Evolutionary conservation across 1,284 basidiomycete species (phyloP).

Genomic region (Puccinia brachypodii): DNA sequence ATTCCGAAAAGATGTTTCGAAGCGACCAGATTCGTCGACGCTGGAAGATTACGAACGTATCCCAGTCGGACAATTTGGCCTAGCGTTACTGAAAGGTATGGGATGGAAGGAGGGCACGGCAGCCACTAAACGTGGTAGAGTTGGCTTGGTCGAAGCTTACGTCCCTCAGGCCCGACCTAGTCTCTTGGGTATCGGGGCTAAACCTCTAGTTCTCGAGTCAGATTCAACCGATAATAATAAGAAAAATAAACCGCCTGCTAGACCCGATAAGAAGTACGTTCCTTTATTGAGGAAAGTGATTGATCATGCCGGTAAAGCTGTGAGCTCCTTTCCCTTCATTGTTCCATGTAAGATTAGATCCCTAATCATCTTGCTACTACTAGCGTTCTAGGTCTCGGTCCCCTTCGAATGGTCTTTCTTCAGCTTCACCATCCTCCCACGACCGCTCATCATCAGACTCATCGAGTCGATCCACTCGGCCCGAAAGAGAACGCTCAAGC

Average conservation of each 20-base stretch:
- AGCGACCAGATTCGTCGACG: slow-evolving; percentile 61
- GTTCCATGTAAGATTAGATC: too few species aligned
- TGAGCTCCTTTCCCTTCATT: neutral
- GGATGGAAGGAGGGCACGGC: slow-evolving; percentile 85
- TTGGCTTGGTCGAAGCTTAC: slow-evolving; percentile 70
- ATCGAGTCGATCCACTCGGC: neutral
- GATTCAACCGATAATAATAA: neutral
- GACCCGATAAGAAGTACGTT: slow-evolving; percentile 27
- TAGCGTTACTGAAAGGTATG: slow-evolving; percentile 92
- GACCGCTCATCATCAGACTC: neutral
- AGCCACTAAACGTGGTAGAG: slow-evolving; percentile 59
- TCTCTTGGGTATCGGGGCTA: slow-evolving; percentile 84
- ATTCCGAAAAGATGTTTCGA: slow-evolving; percentile 50
- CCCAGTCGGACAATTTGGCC: slow-evolving; percentile 88
- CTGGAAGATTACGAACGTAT: slow-evolving; percentile 85
- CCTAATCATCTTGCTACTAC: neutral
- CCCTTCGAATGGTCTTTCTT: slow-evolving; percentile 35
- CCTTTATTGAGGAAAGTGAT: slow-evolving; percentile 27
- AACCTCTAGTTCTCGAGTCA: slow-evolving; percentile 61
- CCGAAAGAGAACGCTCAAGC: neutral
- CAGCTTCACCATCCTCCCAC: neutral
- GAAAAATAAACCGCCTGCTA: slow-evolving; percentile 53
- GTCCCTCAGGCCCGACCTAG: slow-evolving; percentile 76
- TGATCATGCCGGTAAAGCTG: neutral
- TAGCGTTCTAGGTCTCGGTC: slow-evolving; percentile 43